Conservation (phyloP, 148 eudicot genomes). For the Limonium bicolor region DNA sequence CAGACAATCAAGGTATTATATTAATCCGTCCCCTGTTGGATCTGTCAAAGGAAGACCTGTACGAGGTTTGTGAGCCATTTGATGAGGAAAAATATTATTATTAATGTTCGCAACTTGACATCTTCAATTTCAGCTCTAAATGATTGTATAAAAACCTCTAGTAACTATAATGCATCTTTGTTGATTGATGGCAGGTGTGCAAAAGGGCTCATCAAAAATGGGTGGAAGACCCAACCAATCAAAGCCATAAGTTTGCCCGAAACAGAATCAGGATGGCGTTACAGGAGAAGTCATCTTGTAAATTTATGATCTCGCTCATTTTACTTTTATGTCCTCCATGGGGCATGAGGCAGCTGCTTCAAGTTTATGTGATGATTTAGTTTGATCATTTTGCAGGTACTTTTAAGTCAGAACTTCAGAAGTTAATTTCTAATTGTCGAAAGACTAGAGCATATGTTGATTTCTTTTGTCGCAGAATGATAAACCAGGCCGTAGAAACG, state of each 20-base stretch:
- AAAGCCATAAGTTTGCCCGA: conserved; percentile 53
- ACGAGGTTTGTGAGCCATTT: conserved; percentile 34
- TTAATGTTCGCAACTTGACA: too few relatives aligned
- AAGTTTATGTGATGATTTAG: not conserved
- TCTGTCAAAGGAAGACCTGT: conserved; percentile 68
- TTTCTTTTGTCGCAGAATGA: conserved; percentile 28
- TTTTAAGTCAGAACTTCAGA: conserved; percentile 56
- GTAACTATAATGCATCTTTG: too few relatives aligned
- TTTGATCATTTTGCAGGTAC: conserved; percentile 32
- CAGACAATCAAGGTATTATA: conserved; percentile 35
- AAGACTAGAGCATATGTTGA: conserved; percentile 61
- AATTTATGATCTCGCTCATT: conserved; percentile 5
- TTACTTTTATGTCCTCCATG: not conserved
- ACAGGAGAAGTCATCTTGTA: conserved; percentile 24
- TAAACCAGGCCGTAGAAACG: conserved; percentile 51
- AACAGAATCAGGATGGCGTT: conserved; percentile 75
- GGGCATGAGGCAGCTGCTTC: not conserved
- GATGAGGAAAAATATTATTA: not conserved
- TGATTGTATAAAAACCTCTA: too few relatives aligned
- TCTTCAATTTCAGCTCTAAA: not conserved
- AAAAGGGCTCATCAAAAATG: conserved; percentile 46
- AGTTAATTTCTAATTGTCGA: conserved; percentile 54
- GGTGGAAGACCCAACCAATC: conserved; percentile 96
- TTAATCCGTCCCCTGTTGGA: conserved; percentile 76
- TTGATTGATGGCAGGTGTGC: conserved; percentile 96